Base-by-base conservation (phyloP, 495 filamentous ascomycete species). In the Sabuloglossum arenarium region DNA sequence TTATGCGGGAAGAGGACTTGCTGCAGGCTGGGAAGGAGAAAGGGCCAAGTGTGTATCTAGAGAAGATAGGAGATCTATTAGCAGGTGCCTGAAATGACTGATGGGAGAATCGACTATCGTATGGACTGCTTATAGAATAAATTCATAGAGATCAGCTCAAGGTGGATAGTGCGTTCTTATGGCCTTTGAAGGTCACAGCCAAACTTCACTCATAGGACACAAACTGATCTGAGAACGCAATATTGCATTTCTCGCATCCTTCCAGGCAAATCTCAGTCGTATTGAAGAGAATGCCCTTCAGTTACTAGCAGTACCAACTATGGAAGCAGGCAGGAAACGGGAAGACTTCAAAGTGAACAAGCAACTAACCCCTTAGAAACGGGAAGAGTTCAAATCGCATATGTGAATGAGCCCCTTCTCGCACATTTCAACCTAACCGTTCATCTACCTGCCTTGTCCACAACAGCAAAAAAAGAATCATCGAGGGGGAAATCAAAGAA, bases 1-100 rank as follows among this genome's bases (percentile, higher is more conserved):
- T 99, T 24, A 81, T 72, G 57, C 84, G 79, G 61, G 83, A 84
- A 70, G 79, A 83, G 58, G 84, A 97, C 60, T 85, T 66, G 28
- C 39, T 61, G 32, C 55, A 59, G 2, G 58, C 50, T 24, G 61
- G 63, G 62, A 30, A 43, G 10, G 29, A 59, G 56, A 29, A 25
- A 63, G 43, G 53, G 50, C 32, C 61, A 63, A 47, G 37, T 43
- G 39, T n/a, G 3, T 43, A 43, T 23, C 2, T 43, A 43, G 39
- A 21, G n/a, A 43, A 21, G 10, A 4, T 43, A n/a, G 39, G 39
- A 21, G 39, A 43, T 12, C 19, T 43, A n/a, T 4, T 43, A 10
- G 39, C 39, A 43, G 1, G 39, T n/a, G n/a, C n/a, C n/a, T n/a
- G n/a, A n/a, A n/a, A n/a, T n/a, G n/a, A n/a, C n/a, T n/a, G n/a